Base-by-base conservation (phyloP, 768 basidiomycete genomes). In the Russula sp. region DNA sequence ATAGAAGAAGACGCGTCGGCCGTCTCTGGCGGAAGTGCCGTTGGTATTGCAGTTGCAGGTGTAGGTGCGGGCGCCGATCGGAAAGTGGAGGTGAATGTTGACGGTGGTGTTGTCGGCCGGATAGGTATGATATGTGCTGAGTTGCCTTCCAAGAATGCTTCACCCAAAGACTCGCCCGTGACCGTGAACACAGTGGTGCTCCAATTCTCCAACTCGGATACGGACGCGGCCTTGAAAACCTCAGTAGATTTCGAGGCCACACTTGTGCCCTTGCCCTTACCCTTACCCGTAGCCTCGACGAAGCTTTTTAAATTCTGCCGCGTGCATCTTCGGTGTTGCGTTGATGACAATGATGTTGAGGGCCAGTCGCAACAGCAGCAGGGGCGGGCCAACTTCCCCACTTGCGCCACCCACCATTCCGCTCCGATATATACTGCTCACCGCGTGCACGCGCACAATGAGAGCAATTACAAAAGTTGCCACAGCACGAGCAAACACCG, bases 401-500 rank as follows among this genome's bases (percentile, higher is more conserved):
- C 34, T 35, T 50, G 9, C 66, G 55, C 63, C 50, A 60, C 6
- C 71, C 71, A 3, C 65, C 71, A 1, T 65, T 65, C 49, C 71
- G 66, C 66, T 71, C 71, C 7, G 76, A 71, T 10, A 82, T 61
- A 61, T 82, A 83, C 14, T 69, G 65, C 55, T 81, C 83, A 6
- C 82, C 82, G 8, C 83, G 76, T 63, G 65, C 75, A 32, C 70
- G 65, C 14, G 77, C 73, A 66, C 82, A 84, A 0, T 6, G 0
- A 13, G 80, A 78, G 68, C 84, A 85, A 50, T 79, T 82, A 70
- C 84, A 85, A 11, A 64, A 77, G 11, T 72, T 67, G 3, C 69
- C 67, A 67, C 83, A 85, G 14, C 27, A 66, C 0, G 84, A 83
- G 67, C 59, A 56, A 78, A 79, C 6, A 47, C 34, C 2, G 51